Base-by-base conservation (phyloP, 176 grass and related monocot genomes). In the Eragrostis curvula region DNA sequence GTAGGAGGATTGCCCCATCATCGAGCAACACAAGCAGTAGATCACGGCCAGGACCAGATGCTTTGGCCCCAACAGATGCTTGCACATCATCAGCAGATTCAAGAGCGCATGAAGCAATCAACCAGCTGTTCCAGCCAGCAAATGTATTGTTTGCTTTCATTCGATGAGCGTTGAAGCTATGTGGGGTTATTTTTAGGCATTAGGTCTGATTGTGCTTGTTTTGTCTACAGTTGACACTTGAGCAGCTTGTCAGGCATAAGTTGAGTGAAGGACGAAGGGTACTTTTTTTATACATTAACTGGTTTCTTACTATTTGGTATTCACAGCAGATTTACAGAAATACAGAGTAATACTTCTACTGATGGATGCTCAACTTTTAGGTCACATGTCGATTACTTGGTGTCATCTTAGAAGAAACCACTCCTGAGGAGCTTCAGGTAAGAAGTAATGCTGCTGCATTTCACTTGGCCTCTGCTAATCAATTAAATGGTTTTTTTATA, bases 221-320 rank as follows among this genome's bases (percentile, higher is more conserved):
- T 66, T 60, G 85, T 90, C 61, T 85, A 44, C 90, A 98, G 96
- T 71, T 94, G 44, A 94, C 93, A 29, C 85, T 96, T 88, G 97
- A 99, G 85, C 97, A 99, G 82, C 87, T 94, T 88, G 97, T 99
- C 80, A 99, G 93, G 87, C 97, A 94, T 92, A 99, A 90, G 74
- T 78, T 99, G 78, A 92, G 80, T 3, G 97, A 99, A 84, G 97
- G 97, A 57, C 79, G 97, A 87, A 96, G 87, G 97, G 97, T 99
- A 88, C n/a, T n/a, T n/a, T 36, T 71, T 73, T 67, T 29, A 2
- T 74, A 79, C 68, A 18, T 23, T 32, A 53, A 45, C 43, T 68
- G 25, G n/a, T 86, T 85, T 67, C 18, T 53, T 68, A 32, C 48
- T 75, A 11, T 32, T 84, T 4, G 4, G 32, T 36, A 36, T 36